Evolutionary conservation across 768 basidiomycete species (phyloP).

Genomic region (Trametes elegans): DNA sequence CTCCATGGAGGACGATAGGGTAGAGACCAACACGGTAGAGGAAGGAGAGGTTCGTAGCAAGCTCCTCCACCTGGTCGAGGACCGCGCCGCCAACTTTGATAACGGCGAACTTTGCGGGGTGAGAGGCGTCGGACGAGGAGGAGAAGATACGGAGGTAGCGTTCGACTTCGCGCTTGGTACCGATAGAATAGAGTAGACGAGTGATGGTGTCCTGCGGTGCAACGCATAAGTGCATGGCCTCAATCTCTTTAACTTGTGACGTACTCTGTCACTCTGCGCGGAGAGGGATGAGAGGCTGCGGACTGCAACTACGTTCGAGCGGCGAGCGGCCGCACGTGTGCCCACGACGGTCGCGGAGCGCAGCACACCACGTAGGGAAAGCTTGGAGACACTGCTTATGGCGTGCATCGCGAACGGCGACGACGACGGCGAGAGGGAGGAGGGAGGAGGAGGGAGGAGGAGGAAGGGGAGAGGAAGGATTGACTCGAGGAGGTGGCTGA

Average conservation of each 20-base stretch:
- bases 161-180: constrained; percentile 96
- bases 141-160: constrained; percentile 98
- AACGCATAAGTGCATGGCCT: neutral
- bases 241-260: constrained; percentile 22
- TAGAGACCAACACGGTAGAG: constrained; percentile 97
- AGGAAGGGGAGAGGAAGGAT: neutral
- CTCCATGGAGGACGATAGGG: constrained; percentile 95
- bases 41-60: constrained; percentile 94
- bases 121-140: constrained; percentile 83
- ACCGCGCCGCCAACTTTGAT: constrained; percentile 99
- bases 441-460: neutral
- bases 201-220: constrained; percentile 91
- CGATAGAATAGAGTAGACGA: constrained; percentile 93
- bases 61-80: constrained; percentile 86
- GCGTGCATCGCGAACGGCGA: constrained; percentile 31
- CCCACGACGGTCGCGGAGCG: constrained; percentile 49
- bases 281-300: constrained; percentile 44
- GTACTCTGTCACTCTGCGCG: constrained; percentile 73
- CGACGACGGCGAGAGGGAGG: neutral
- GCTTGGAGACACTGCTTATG: constrained; percentile 21
- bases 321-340: constrained; percentile 37
- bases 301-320: constrained; percentile 6
- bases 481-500: neutral
- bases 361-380: constrained; percentile 25
- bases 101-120: constrained; percentile 94